Conservation (phyloP, 2,329 filamentous ascomycete species). For the Myriosclerotinia scirpicola region DNA sequence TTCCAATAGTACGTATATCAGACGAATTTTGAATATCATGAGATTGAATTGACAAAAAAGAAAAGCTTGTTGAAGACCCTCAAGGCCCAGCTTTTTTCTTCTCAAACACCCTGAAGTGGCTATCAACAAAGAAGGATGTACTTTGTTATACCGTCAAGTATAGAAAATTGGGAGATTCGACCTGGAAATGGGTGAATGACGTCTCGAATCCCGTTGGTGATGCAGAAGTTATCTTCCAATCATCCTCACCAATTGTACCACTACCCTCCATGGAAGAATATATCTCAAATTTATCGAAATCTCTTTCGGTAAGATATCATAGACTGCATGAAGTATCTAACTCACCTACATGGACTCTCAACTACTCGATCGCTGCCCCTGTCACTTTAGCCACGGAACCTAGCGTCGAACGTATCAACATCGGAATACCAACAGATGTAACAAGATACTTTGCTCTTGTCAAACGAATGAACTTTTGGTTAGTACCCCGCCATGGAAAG, state of each 20-base stretch:
- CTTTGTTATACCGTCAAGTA: constrained; percentile 10
- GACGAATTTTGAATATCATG: too few relatives aligned
- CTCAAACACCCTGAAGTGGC: neutral
- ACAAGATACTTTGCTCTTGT: constrained; percentile 17
- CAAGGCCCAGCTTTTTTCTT: neutral
- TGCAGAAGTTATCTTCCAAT: constrained; percentile 14
- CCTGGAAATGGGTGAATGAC: constrained; percentile 18
- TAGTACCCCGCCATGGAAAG: constrained; percentile 12
- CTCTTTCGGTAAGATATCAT: neutral
- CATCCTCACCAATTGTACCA: too few relatives aligned
- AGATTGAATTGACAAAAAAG: neutral
- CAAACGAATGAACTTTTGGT: constrained; percentile 10
- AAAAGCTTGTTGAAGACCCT: neutral
- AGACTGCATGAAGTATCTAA: neutral
- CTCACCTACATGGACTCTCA: neutral
- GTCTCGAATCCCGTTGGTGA: neutral
- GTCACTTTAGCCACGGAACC: neutral
- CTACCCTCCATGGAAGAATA: neutral
- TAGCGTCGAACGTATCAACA: neutral
- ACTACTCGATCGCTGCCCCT: neutral
- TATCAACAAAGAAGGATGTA: neutral
- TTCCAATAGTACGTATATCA: neutral
- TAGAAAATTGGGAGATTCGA: neutral
- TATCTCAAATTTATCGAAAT: neutral
- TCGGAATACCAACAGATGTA: neutral